phyloP scores from a whole-genome alignment of 2,329 filamentous ascomycete genomes.

The Trichoderma aggressivum region DNA sequence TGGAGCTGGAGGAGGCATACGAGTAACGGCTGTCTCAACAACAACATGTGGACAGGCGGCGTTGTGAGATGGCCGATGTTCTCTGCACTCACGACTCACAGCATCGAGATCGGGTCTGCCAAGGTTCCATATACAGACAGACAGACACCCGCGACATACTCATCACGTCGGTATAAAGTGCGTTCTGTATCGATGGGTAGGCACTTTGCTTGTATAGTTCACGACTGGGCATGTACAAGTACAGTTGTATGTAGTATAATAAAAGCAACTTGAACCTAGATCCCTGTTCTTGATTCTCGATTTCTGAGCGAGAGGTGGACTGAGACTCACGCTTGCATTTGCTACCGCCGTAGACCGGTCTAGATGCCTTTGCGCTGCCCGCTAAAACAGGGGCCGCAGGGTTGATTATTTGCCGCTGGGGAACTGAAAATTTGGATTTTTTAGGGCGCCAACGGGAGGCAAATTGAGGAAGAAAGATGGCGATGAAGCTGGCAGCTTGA shows the following conservation, averaged over 20 bases:
- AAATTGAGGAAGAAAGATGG: neutral
- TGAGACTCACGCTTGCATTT: constrained; percentile 9
- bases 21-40: neutral
- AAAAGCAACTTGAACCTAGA: neutral
- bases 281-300: neutral
- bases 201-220: neutral
- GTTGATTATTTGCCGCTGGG: neutral
- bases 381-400: constrained; percentile 16
- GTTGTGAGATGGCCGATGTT: neutral
- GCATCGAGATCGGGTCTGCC: neutral
- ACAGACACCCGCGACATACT: neutral
- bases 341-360: constrained; percentile 17
- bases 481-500: neutral
- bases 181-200: neutral
- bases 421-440: neutral
- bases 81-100: neutral
- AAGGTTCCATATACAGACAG: neutral
- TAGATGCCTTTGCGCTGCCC: constrained; percentile 15
- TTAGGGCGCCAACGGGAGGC: neutral
- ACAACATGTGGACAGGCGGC: neutral
- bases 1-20: neutral
- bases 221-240: neutral
- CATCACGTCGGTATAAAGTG: neutral
- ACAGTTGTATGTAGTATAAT: neutral
- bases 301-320: neutral